Conservation (phyloP, 192 early-diverging fungal genomes). For the Spizellomyces sp. region DNA sequence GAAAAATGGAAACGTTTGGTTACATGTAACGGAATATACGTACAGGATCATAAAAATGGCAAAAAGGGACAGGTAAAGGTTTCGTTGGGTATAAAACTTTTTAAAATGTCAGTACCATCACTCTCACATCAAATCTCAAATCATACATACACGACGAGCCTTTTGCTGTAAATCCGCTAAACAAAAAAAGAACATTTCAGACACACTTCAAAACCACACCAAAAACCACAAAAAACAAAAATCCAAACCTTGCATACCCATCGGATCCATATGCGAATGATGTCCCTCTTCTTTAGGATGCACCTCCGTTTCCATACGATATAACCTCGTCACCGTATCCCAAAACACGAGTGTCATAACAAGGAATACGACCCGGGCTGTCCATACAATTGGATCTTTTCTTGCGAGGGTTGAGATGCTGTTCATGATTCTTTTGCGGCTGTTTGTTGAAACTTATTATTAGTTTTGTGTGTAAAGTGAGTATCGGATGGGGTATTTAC, state of each 20-base stretch:
- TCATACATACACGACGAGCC: slow-evolving; percentile 15
- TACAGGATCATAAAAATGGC: slow-evolving; percentile 53
- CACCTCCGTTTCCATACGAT: slow-evolving; percentile 33
- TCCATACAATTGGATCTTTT: slow-evolving; percentile 46
- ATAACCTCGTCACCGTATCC: slow-evolving; percentile 49
- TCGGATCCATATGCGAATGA: slow-evolving; percentile 5
- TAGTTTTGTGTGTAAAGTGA: too few relatives aligned
- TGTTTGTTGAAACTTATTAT: neutral
- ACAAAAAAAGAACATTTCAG: neutral
- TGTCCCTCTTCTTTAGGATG: slow-evolving; percentile 22
- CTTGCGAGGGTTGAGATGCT: slow-evolving; percentile 15
- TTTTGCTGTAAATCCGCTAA: slow-evolving; percentile 24
- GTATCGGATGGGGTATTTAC: too few relatives aligned
- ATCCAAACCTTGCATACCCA: neutral
- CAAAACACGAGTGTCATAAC: slow-evolving; percentile 47
- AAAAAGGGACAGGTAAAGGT: slow-evolving; percentile 53
- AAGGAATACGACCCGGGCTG: slow-evolving; percentile 43
- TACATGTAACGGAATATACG: slow-evolving; percentile 22
- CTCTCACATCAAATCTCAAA: neutral
- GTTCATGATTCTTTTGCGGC: slow-evolving; percentile 46
- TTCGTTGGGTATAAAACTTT: slow-evolving; percentile 51
- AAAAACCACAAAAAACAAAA: neutral
- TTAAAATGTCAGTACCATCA: neutral
- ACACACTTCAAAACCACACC: neutral
- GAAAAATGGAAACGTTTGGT: slow-evolving; percentile 1